Evolutionary conservation across 352 stramenopile species (phyloP), one percentile per base, ranked within the genome.

Genomic region (Globisporangium paddicum): DNA sequence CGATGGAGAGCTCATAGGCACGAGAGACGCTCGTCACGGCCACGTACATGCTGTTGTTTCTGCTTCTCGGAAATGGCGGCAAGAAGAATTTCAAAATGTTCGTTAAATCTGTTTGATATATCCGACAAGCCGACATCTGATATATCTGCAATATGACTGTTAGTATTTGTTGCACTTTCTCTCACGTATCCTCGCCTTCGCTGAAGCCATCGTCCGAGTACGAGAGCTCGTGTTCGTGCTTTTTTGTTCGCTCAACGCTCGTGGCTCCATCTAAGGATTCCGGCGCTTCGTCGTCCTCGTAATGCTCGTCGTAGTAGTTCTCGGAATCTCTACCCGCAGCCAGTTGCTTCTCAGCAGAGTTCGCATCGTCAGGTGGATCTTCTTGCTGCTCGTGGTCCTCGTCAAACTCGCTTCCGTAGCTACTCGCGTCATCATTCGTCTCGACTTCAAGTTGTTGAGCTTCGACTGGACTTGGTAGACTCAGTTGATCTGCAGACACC

Each of bases 171-270:
- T n/a, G n/a, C n/a, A n/a, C n/a, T n/a, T n/a, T 32, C 21, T 9
- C 16, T 58, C 38, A 50, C 5, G 52, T 49, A 35, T 42, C 56
- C 9, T 49, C 55, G 21, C 56, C 58, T 10, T 65, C 58, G 23
- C 44, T 65, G 45, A 88, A 88, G 38, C 57, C 74, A 41, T 88
- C 76, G 19, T 74, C 64, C 0, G 69, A 80, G 48, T 62, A 62
- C 19, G 37, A 49, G 11, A 35, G 18, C 11, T 62, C 56, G 3
- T 68, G 49, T 18, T 71, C 53, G 42, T 18, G 55, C 28, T 21
- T 21, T 8, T 41, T 34, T 16, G 47, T 14, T 1, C 37, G 5
- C 11, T 25, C 35, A 6, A 0, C 11, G 8, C 40, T 5, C 47
- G 26, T 18, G 10, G 11, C 47, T 53, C 14, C 6, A 6, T 2